phyloP scores from a whole-genome alignment of 768 basidiomycete species.

The Exsudoporus frostii region DNA sequence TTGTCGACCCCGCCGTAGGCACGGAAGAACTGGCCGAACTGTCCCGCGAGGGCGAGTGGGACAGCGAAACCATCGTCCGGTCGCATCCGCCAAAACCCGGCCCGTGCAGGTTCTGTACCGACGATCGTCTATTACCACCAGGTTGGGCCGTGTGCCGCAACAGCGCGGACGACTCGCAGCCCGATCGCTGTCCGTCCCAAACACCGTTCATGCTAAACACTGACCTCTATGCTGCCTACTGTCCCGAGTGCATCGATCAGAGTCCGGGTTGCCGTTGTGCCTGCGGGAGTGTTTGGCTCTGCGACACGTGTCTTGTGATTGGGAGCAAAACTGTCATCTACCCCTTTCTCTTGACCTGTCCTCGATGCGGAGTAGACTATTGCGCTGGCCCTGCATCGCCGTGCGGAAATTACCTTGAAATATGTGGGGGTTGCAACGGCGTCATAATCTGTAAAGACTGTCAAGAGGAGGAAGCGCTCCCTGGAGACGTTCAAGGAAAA shows the following conservation, averaged over 20 bases:
- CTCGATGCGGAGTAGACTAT: conserved; percentile 11
- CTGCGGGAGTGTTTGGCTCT: conserved; percentile 2
- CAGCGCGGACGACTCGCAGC: not conserved
- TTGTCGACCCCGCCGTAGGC: conserved; percentile 5
- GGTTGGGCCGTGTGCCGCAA: conserved; percentile 2
- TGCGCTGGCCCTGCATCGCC: not conserved
- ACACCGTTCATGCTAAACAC: not conserved
- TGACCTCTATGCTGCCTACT: not conserved
- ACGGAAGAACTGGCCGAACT: conserved; percentile 7
- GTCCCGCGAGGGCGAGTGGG: conserved; percentile 1
- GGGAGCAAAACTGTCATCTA: not conserved
- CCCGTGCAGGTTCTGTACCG: conserved; percentile 3
- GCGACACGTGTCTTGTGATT: not conserved
- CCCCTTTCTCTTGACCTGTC: conserved; percentile 9
- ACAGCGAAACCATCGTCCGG: conserved; percentile 8
- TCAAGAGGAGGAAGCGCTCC: conserved; percentile 11
- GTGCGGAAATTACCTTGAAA: not conserved
- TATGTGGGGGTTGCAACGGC: conserved; percentile 10
- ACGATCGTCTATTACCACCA: not conserved
- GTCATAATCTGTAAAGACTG: conserved; percentile 4
- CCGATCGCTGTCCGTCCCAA: conserved; percentile 7
- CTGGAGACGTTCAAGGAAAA: not conserved
- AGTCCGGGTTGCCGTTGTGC: not conserved
- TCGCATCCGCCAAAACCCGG: conserved; percentile 13
- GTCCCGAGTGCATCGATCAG: conserved; percentile 3